These are phyloP conservation scores for Yamadazyma spencermartinsiae DNA, from an alignment of 1,139 yeast genomes.

Conservation along the genomic window DNA sequence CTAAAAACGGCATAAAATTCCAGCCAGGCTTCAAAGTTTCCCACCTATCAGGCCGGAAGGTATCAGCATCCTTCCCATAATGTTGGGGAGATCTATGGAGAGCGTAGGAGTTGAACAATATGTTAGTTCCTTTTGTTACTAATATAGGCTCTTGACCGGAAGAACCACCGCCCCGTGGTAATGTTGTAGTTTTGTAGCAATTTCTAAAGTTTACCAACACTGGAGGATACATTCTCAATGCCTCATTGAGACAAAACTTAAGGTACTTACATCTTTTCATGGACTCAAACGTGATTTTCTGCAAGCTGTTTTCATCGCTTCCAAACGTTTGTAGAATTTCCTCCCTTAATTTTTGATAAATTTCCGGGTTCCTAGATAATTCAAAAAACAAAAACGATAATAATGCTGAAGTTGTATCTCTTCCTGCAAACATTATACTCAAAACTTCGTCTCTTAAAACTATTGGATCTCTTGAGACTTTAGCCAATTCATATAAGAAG, in stretches of 20 bases:
- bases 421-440: conserved; percentile 50
- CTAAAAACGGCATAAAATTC: conserved; percentile 40
- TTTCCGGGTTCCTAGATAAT: conserved; percentile 37
- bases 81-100: conserved; percentile 38
- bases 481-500: conserved; percentile 44
- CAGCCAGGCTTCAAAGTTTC: conserved; percentile 22
- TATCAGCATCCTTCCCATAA: conserved; percentile 48
- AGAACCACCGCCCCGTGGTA: conserved; percentile 53
- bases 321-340: conserved; percentile 32
- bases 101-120: conserved; percentile 37
- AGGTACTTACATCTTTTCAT: conserved; percentile 49
- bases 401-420: conserved; percentile 52
- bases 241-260: conserved; percentile 47
- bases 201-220: conserved; percentile 50
- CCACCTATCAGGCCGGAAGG: conserved; percentile 53
- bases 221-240: conserved; percentile 50
- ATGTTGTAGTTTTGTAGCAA: conserved; percentile 40
- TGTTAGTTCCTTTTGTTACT: conserved; percentile 39
- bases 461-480: conserved; percentile 42
- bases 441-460: conserved; percentile 46
- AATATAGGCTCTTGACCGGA: conserved; percentile 42
- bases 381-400: conserved; percentile 43
- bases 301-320: conserved; percentile 12
- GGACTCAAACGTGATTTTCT: conserved; percentile 36
- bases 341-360: conserved; percentile 31